Percentiles rank a stretch among this genome's conserved stretches.
phyloP scores from a whole-genome alignment of 2,329 filamentous ascomycete genomes.

The Ascomycota sp. region DNA sequence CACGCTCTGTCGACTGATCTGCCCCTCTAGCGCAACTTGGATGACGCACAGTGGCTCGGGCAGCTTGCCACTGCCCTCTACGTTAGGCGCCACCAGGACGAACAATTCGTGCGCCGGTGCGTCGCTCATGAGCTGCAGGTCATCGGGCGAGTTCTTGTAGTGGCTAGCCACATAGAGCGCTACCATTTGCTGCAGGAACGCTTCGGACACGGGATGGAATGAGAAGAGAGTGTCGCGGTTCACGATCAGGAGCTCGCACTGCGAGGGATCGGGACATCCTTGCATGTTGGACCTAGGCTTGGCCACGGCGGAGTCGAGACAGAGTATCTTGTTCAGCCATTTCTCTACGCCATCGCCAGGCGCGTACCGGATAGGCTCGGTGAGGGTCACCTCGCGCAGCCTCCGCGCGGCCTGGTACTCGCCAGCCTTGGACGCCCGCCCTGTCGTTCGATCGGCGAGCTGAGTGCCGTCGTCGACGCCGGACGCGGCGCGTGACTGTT shows the following conservation, averaged over 20 bases:
- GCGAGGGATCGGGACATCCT: constrained; percentile 73
- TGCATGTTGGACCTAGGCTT: constrained; percentile 50
- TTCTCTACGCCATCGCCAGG: constrained; percentile 82
- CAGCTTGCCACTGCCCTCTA: constrained; percentile 55
- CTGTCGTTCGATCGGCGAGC: constrained; percentile 60
- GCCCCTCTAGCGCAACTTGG: constrained; percentile 83
- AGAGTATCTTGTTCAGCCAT: constrained; percentile 88
- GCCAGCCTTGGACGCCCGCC: constrained; percentile 44
- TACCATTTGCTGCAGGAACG: constrained; percentile 96
- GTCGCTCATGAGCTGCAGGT: constrained; percentile 96
- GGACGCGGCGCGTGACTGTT: constrained; percentile 57
- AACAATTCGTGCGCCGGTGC: constrained; percentile 92
- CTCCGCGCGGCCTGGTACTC: constrained; percentile 51
- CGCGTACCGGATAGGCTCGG: constrained; percentile 87
- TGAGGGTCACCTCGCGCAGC: constrained; percentile 76
- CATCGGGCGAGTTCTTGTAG: constrained; percentile 96
- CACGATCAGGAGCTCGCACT: constrained; percentile 82
- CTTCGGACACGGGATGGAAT: constrained; percentile 91
- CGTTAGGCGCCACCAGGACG: constrained; percentile 72
- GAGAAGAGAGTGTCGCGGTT: constrained; percentile 97
- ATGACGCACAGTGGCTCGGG: constrained; percentile 91
- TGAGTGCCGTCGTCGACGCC: constrained; percentile 38
- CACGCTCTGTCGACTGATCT: constrained; percentile 84
- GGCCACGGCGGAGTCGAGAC: constrained; percentile 79
- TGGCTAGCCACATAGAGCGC: constrained; percentile 91